Evolutionary conservation across 2,329 filamentous ascomycete genomes (phyloP).

Genomic region (Aspergillus fructus): DNA sequence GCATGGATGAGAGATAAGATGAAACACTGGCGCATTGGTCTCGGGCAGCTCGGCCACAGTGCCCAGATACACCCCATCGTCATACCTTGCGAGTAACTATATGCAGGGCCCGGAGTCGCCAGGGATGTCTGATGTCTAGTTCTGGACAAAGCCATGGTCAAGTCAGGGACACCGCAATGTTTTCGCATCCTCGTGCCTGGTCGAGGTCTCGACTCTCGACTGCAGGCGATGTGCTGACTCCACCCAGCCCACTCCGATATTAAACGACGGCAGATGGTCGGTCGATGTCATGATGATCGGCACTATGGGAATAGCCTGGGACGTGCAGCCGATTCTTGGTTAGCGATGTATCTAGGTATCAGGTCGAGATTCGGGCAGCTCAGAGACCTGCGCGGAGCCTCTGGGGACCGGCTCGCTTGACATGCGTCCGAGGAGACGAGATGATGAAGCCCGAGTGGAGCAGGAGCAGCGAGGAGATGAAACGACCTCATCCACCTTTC

Average conservation of each 20-base stretch:
- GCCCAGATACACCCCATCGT: neutral
- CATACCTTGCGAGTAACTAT: neutral
- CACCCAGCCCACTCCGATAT: too few species aligned
- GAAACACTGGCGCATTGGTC: neutral
- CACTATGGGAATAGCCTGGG: neutral
- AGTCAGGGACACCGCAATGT: neutral
- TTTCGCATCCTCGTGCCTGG: neutral
- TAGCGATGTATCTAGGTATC: neutral
- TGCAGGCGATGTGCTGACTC: too few species aligned
- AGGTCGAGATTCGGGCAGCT: neutral
- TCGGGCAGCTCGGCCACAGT: too few species aligned
- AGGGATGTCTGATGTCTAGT: neutral
- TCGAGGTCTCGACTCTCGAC: too few species aligned
- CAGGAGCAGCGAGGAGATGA: neutral
- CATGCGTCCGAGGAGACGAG: neutral
- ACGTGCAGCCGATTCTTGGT: neutral
- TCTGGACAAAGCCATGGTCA: neutral
- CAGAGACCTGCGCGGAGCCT: neutral
- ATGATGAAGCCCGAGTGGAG: neutral
- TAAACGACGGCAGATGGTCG: too few species aligned
- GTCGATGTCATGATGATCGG: neutral
- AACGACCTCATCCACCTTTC: slow-evolving; percentile 1
- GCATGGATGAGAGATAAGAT: neutral
- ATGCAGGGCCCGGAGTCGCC: neutral
- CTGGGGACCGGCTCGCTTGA: neutral